Evolutionary conservation across 805 yeast genomes (phyloP).

Genomic region (Teunomyces stri): DNA sequence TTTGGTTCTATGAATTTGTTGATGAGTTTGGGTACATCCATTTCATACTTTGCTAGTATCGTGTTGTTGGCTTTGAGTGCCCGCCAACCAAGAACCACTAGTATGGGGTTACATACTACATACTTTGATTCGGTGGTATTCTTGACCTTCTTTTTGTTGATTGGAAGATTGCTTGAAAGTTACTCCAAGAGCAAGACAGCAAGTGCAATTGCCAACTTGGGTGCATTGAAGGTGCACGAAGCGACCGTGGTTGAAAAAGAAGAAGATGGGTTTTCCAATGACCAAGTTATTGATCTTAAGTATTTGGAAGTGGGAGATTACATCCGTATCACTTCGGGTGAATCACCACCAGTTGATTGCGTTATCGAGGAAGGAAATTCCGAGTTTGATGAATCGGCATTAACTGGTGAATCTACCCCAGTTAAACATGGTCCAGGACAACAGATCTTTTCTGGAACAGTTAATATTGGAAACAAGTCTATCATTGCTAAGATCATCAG

Average conservation of each 20-base stretch:
- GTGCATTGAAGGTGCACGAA: slow-evolving; percentile 47
- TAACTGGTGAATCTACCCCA: slow-evolving; percentile 63
- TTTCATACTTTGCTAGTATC: slow-evolving; percentile 69
- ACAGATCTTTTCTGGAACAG: slow-evolving; percentile 70
- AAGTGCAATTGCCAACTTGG: slow-evolving; percentile 55
- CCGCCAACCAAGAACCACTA: slow-evolving; percentile 14
- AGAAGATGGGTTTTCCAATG: slow-evolving; percentile 21
- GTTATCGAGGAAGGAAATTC: slow-evolving; percentile 46
- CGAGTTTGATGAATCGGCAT: slow-evolving; percentile 59
- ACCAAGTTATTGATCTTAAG: slow-evolving; percentile 36
- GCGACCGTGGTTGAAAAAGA: slow-evolving; percentile 44
- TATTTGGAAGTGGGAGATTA: slow-evolving; percentile 52
- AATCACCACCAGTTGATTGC: slow-evolving; percentile 60
- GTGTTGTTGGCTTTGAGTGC: slow-evolving; percentile 52
- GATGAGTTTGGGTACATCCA: slow-evolving; percentile 70
- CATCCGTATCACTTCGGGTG: slow-evolving; percentile 51
- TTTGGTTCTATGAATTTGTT: slow-evolving; percentile 79
- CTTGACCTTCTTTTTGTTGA: slow-evolving; percentile 64
- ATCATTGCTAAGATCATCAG: slow-evolving; percentile 56
- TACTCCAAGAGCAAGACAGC: slow-evolving; percentile 67
- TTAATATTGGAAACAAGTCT: slow-evolving; percentile 57
- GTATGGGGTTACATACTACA: slow-evolving; percentile 55
- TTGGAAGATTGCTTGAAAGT: slow-evolving; percentile 68
- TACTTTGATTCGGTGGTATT: slow-evolving; percentile 81
- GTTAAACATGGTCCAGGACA: slow-evolving; percentile 59